Evolutionary conservation across 129 eudicot genomes (phyloP).

Genomic region (Ambrosia artemisiifolia): DNA sequence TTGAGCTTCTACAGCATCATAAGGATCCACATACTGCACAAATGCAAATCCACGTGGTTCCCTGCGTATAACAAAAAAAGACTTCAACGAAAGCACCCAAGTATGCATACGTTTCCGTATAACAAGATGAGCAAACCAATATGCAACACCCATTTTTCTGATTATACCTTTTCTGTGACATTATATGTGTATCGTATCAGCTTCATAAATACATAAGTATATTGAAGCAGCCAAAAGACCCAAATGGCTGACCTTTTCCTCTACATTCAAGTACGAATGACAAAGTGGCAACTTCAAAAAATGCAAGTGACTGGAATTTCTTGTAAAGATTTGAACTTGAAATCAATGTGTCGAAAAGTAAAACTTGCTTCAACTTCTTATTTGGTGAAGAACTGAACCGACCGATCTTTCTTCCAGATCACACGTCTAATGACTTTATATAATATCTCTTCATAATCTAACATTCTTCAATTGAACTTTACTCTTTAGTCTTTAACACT

Average conservation of each 20-base stretch:
- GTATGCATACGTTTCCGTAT: not conserved
- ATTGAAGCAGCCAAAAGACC: conserved; percentile 30
- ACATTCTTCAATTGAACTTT: conserved; percentile 45
- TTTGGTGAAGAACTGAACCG: conserved; percentile 44
- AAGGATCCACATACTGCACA: conserved; percentile 72
- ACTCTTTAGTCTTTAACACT: conserved; percentile 38
- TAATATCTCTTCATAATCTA: conserved; percentile 43
- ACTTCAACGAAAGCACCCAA: not conserved
- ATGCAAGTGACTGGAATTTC: conserved; percentile 48
- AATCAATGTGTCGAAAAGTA: conserved; percentile 41
- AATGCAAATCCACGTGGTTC: conserved; percentile 85
- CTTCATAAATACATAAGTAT: conserved; percentile 35
- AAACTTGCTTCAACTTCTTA: conserved; percentile 37
- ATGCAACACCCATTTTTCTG: conserved; percentile 13
- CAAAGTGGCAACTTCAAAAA: conserved; percentile 66
- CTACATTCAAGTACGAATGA: conserved; percentile 50
- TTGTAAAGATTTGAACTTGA: conserved; percentile 51
- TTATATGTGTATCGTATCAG: conserved; percentile 19
- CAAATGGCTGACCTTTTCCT: conserved; percentile 62
- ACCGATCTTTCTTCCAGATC: conserved; percentile 25
- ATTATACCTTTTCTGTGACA: conserved; percentile 35
- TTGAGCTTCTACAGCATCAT: conserved; percentile 74
- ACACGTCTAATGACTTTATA: conserved; percentile 52
- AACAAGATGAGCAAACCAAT: conserved; percentile 19
- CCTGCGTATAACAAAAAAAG: conserved; percentile 33